Percentiles rank a stretch among this genome's conserved stretches.
Conservation (phyloP, 2,329 filamentous ascomycete genomes). For the Talaromyces rugulosus region DNA sequence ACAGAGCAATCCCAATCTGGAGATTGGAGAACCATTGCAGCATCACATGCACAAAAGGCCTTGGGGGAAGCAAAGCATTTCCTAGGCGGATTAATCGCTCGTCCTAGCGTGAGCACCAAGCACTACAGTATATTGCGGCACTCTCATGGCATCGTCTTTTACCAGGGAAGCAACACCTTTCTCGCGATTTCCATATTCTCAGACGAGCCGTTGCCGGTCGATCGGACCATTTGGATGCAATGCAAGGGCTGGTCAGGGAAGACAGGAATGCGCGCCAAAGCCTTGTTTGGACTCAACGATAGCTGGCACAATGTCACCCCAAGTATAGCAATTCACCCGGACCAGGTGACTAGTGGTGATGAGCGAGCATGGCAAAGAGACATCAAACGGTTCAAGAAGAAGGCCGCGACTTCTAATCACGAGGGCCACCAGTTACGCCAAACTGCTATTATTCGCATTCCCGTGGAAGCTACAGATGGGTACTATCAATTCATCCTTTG, state of each 20-base stretch:
- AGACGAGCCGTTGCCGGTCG: constrained; percentile 52
- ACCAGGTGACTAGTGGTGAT: constrained; percentile 52
- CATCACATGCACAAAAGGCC: constrained; percentile 26
- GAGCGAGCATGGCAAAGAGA: constrained; percentile 67
- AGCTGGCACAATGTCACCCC: constrained; percentile 69
- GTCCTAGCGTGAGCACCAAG: constrained; percentile 61
- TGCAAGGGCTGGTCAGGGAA: constrained; percentile 65
- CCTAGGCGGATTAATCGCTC: constrained; percentile 60
- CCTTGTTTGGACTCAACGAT: constrained; percentile 55
- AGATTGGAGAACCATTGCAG: constrained; percentile 7
- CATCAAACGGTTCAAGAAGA: constrained; percentile 60
- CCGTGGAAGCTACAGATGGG: constrained; percentile 59
- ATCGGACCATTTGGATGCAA: constrained; percentile 64
- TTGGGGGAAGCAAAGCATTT: constrained; percentile 59
- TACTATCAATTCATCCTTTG: constrained; percentile 67
- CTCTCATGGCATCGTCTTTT: constrained; percentile 61
- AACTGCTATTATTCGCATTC: constrained; percentile 62
- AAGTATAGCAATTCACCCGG: constrained; percentile 38
- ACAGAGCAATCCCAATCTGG: neutral
- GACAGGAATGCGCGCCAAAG: constrained; percentile 63
- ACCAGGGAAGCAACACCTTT: constrained; percentile 61
- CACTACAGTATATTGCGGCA: constrained; percentile 66
- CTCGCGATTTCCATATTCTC: constrained; percentile 63
- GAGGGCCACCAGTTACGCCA: constrained; percentile 55
- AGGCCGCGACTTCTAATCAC: constrained; percentile 42